phyloP scores from a whole-genome alignment of 1,139 yeast genomes.

The Saccharomyces uvarum region DNA sequence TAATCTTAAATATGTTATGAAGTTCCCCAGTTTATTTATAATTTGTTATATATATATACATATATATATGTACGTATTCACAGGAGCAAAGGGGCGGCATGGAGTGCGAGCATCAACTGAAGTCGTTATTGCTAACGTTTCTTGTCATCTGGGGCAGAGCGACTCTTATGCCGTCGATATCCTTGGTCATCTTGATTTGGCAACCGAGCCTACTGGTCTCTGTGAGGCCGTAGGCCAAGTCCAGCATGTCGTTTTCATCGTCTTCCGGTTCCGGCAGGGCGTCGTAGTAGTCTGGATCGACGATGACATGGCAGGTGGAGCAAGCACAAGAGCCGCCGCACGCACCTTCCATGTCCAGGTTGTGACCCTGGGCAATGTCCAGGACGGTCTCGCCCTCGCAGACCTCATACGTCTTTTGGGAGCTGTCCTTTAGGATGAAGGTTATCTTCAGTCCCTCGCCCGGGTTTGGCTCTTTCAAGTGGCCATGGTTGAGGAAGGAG shows the following conservation, averaged over 20 bases:
- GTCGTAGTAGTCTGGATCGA: slow-evolving; percentile 91
- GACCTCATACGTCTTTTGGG: slow-evolving; percentile 71
- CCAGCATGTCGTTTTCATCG: slow-evolving; percentile 97
- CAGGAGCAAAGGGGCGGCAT: neutral
- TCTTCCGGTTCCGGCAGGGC: slow-evolving; percentile 90
- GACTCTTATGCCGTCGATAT: slow-evolving; percentile 86
- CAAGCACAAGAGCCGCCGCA: slow-evolving; percentile 99
- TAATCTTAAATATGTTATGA: neutral
- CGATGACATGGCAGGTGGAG: slow-evolving; percentile 92
- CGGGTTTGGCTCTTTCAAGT: slow-evolving; percentile 78
- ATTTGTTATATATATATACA: neutral
- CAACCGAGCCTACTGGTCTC: slow-evolving; percentile 96
- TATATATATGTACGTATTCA: neutral
- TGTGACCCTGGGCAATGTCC: slow-evolving; percentile 91
- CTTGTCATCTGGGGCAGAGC: slow-evolving; percentile 97
- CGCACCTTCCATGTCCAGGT: slow-evolving; percentile 95
- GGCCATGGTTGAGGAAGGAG: slow-evolving; percentile 52
- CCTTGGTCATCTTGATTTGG: slow-evolving; percentile 82
- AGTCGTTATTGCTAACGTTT: slow-evolving; percentile 75
- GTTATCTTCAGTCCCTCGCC: slow-evolving; percentile 87
- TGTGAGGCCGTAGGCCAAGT: slow-evolving; percentile 91
- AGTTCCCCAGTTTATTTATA: neutral
- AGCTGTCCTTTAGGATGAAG: slow-evolving; percentile 86
- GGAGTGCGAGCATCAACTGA: slow-evolving; percentile 32
- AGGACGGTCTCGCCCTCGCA: slow-evolving; percentile 86